Evolutionary conservation across 768 basidiomycete species (phyloP), one percentile per base, ranked within the genome.

Genomic region (Pluteus cervinus): DNA sequence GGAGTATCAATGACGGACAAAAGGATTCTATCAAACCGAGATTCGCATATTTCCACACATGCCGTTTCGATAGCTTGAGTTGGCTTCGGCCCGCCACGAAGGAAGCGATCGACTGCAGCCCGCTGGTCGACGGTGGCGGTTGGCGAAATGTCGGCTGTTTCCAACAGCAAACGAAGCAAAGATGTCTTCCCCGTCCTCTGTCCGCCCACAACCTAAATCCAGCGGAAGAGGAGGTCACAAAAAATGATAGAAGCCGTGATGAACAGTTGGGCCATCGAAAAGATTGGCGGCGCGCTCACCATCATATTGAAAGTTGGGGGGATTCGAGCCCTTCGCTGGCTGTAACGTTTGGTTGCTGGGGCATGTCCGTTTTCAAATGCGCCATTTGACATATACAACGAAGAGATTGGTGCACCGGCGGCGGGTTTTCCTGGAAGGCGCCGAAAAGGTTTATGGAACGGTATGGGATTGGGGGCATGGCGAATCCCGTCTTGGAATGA

Each of bases 1-100:
- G 88, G 88, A 2, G 89, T 91, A 50, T 92, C 88, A 44, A 87
- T 83, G 40, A 86, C 84, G 10, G 82, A 82, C 48, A 92, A 72
- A 16, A 81, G 57, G 31, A 91, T 66, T 24, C 88, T 71, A 55
- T 91, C 88, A 49, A 79, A 83, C 46, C 79, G 76, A 31, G 82
- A 86, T 59, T 91, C 89, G 68, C 75, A 79, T 40, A 90, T 86
- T 60, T 91, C 89, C 30, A 87, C 65, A 45, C 76, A 79, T 3
- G 81, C 82, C 2, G 79, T 73, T 46, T 79, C 65, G 32, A 91
- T 81, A 4, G 62, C 46, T 43, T 70, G 68, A 10, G 88, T 89
- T 6, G 69, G 57, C 54, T 78, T 79, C 36, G 74, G 62, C 11
- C 71, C 54, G 18, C 76, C 77, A 37, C 69, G 75, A 44, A 87